Percentiles rank a stretch among this genome's conserved stretches.
Conservation (phyloP, 805 yeast genomes). For the Ogataea thermomethanolica region DNA sequence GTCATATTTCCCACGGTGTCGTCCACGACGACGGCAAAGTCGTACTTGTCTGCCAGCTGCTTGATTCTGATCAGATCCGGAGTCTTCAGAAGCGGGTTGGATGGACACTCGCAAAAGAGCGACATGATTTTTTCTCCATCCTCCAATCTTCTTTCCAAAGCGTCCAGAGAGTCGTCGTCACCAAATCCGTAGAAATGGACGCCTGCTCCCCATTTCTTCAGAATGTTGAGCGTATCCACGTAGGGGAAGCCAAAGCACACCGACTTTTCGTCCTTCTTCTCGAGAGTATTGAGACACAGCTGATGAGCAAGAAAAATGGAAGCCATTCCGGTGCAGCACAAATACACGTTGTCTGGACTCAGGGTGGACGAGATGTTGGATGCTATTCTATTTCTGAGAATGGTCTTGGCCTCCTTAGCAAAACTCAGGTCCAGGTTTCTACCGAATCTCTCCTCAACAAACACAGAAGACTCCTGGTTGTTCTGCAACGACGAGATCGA, state of each 20-base stretch:
- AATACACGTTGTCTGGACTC: conserved; percentile 61
- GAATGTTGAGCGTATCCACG: conserved; percentile 83
- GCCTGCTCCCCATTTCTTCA: conserved; percentile 90
- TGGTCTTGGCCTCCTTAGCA: conserved; percentile 70
- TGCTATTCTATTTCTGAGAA: conserved; percentile 72
- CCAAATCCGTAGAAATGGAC: conserved; percentile 83
- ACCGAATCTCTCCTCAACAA: conserved; percentile 87
- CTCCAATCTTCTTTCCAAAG: conserved; percentile 58
- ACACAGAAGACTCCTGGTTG: conserved; percentile 54
- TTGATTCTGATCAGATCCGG: conserved; percentile 71
- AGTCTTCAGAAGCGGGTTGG: conserved; percentile 86
- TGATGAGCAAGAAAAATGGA: conserved; percentile 81
- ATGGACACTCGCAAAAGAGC: conserved; percentile 89
- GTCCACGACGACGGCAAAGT: conserved; percentile 81
- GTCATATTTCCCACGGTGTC: conserved; percentile 92
- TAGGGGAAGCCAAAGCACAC: conserved; percentile 97
- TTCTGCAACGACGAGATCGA: conserved; percentile 22
- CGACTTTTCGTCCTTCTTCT: conserved; percentile 47
- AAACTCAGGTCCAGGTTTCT: conserved; percentile 77
- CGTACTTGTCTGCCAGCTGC: conserved; percentile 60
- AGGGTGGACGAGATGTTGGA: conserved; percentile 46
- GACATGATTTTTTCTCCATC: conserved; percentile 68
- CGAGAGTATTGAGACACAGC: conserved; percentile 20
- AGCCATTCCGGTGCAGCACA: conserved; percentile 92
- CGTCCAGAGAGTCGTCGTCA: conserved; percentile 63